Conservation (phyloP, 345 rosid genomes). For the Rhodamnia rubescens region DNA sequence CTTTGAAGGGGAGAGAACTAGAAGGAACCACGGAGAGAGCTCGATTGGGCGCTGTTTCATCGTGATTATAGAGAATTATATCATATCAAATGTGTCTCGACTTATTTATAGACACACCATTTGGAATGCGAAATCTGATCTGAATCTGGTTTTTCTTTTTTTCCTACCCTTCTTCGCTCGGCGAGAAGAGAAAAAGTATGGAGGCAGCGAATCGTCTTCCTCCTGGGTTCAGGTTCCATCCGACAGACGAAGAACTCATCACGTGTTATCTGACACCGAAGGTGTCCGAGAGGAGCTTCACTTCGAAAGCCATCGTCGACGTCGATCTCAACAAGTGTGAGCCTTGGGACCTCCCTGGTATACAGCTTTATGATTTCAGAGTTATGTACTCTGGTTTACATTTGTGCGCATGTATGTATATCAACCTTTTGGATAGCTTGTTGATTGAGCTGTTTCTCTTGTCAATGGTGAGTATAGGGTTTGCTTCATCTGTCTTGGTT, state of each 20-base stretch:
- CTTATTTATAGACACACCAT: neutral
- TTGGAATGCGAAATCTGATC: neutral
- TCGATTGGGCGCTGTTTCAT: neutral
- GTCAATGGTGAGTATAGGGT: neutral
- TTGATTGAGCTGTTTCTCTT: neutral
- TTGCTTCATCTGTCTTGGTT: neutral
- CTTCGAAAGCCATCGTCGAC: neutral
- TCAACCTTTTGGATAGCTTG: neutral
- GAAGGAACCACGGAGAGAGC: neutral
- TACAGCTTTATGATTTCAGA: neutral
- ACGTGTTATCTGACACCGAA: neutral
- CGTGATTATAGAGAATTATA: neutral
- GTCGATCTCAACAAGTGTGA: constrained; percentile 4
- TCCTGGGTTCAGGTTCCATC: constrained; percentile 2
- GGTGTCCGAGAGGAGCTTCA: neutral
- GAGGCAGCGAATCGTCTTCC: neutral
- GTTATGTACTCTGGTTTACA: neutral
- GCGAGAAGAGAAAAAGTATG: neutral
- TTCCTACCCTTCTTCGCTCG: neutral
- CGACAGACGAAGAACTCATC: constrained; percentile 3
- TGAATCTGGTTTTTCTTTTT: neutral
- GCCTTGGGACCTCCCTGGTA: constrained; percentile 7
- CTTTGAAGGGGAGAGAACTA: neutral
- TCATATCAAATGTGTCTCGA: neutral
- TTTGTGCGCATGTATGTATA: neutral